Conservation (phyloP, 768 basidiomycete genomes). For the Tulasnella calospora region DNA sequence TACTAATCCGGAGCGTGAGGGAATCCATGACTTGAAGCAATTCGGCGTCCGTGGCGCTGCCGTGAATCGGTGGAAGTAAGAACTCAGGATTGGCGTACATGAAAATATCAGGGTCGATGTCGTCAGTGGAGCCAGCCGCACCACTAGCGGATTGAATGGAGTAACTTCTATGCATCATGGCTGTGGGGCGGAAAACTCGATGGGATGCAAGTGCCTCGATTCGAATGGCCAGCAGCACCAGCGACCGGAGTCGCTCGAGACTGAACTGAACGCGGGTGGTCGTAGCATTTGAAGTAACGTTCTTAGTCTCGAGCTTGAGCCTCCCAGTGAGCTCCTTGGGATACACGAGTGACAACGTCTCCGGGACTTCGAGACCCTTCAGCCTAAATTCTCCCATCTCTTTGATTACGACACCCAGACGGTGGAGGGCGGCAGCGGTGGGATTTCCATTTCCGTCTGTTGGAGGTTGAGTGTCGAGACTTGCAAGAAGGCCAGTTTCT, state of each 20-base stretch:
- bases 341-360: constrained; percentile 79
- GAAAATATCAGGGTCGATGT: constrained; percentile 35
- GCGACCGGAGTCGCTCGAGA: constrained; percentile 64
- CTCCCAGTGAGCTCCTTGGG: constrained; percentile 69
- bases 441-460: constrained; percentile 31
- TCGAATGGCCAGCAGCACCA: constrained; percentile 69
- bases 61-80: constrained; percentile 63
- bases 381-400: constrained; percentile 86
- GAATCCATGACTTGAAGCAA: constrained; percentile 72
- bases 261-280: constrained; percentile 59
- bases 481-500: constrained; percentile 33
- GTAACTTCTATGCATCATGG: constrained; percentile 26
- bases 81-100: constrained; percentile 58
- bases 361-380: constrained; percentile 90
- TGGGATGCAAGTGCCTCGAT: constrained; percentile 68
- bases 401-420: constrained; percentile 63
- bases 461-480: constrained; percentile 27
- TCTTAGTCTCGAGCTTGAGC: constrained; percentile 43
- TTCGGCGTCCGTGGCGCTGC: constrained; percentile 67
- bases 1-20: constrained; percentile 68
- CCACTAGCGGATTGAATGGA: constrained; percentile 7
- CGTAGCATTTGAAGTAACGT: constrained; percentile 33
- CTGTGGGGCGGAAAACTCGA: constrained; percentile 51
- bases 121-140: constrained; percentile 11
- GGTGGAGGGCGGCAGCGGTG: constrained; percentile 63